A percentile compares a stretch with the other conserved stretches of the same genome.
These are phyloP conservation scores for Apiotrichum laibachii DNA, from an alignment of 1,284 basidiomycete species.

Conservation along the genomic window DNA sequence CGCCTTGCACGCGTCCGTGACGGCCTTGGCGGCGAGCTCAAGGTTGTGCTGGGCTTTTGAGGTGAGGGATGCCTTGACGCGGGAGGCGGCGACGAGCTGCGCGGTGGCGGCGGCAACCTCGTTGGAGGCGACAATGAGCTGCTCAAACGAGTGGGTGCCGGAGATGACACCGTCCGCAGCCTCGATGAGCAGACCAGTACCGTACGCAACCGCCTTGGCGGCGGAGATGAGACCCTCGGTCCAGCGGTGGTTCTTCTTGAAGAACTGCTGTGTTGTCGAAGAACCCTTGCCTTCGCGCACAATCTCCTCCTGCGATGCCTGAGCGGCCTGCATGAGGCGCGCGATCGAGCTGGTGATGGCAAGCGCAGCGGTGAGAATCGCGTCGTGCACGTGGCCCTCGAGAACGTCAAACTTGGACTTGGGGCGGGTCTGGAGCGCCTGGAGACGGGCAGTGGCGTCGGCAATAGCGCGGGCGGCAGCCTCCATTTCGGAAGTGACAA, in stretches of 20 bases:
- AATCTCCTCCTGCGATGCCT: constrained; percentile 96
- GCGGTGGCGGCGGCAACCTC: constrained; percentile 96
- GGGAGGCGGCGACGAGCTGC: constrained; percentile 95
- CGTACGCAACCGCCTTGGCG: constrained; percentile 95
- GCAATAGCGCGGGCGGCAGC: constrained; percentile 92
- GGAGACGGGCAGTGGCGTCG: constrained; percentile 81
- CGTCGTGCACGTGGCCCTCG: constrained; percentile 96
- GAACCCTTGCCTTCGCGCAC: constrained; percentile 92
- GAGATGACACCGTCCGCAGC: constrained; percentile 95
- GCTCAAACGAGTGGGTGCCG: constrained; percentile 93
- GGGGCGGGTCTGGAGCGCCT: constrained; percentile 84
- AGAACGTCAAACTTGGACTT: constrained; percentile 81
- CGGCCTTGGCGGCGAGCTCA: constrained; percentile 94
- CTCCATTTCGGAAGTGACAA: constrained; percentile 96
- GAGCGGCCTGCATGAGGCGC: constrained; percentile 91
- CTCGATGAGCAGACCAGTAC: constrained; percentile 95
- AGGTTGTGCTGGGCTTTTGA: constrained; percentile 95
- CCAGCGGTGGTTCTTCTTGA: constrained; percentile 99
- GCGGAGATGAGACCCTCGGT: constrained; percentile 98
- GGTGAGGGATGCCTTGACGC: constrained; percentile 98
- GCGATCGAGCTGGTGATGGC: constrained; percentile 94
- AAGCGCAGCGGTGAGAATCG: constrained; percentile 88
- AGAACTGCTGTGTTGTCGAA: constrained; percentile 91
- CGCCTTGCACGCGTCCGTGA: constrained; percentile 97
- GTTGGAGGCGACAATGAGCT: constrained; percentile 98